Base-by-base conservation (phyloP, 1,284 basidiomycete genomes). In the Trichosporon asahii region DNA sequence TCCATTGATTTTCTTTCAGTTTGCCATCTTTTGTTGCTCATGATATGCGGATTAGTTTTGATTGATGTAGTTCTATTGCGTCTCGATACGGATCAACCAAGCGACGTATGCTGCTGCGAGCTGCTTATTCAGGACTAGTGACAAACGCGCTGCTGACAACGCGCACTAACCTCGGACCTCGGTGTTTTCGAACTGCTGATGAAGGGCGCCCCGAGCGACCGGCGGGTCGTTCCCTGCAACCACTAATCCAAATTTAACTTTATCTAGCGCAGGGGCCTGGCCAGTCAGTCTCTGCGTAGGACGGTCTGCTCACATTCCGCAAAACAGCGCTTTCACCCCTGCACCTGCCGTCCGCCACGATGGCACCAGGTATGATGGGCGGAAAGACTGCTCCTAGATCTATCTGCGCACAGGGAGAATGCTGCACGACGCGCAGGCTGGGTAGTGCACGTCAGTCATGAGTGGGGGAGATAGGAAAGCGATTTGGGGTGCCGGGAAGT, bases 51-150 rank as follows among this genome's bases (percentile, higher is more conserved):
- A 31, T n/a, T 61, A 29, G 29, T 29, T 33, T 29, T 33, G 31
- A 33, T 33, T 33, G 27, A 61, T 61, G 57, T 61, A 61, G 57
- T 61, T 21, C 23, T 61, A 61, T 29, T n/a, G n/a, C n/a, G 27
- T 31, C 27, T 61, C 55, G 27, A 33, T 18, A 61, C 18, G 57
- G 21, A n/a, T 18, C 18, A 61, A 18, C 29, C 29, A 61, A 18
- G 29, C 18, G 57, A 61, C 57, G 27, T 53, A 53, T 53, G 49
- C 11, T 25, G 49, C 9, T 33, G 31, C 31, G 31, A 6, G 31
- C 11, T 53, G 46, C 46, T 53, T 53, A 53, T 53, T 3, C 21
- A 21, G 25, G 49, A 53, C 21, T 5, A 53, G 25, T 53, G 49
- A 23, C 49, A 53, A 21, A 53, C 2, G 40, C 40, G 3, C 12